These are phyloP conservation scores for Cymbidium sinense DNA, from an alignment of 106 monocot genomes.

Conservation along the genomic window DNA sequence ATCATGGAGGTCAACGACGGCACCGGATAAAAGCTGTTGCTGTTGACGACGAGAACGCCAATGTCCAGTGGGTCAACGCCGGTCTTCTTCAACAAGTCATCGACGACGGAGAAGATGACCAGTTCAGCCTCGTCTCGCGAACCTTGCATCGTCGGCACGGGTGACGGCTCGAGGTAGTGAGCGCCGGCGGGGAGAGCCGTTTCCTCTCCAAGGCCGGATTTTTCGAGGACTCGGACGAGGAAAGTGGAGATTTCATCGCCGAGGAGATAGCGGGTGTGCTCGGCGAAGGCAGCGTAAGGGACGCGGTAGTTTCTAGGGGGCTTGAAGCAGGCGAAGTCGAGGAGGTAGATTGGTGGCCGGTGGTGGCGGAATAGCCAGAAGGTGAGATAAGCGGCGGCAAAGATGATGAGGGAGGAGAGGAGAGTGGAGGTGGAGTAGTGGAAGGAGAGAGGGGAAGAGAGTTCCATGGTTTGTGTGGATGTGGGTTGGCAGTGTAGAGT, in stretches of 20 bases:
- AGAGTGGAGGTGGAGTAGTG: neutral
- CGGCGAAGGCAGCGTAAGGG: neutral
- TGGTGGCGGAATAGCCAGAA: neutral
- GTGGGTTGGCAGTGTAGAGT: too few species aligned
- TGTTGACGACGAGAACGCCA: slow-evolving; percentile 9
- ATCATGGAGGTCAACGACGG: slow-evolving; percentile 11
- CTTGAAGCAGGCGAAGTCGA: slow-evolving; percentile 6
- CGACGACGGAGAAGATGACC: slow-evolving; percentile 13
- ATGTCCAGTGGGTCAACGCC: slow-evolving; percentile 1
- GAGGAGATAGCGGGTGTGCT: neutral
- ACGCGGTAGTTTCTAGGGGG: slow-evolving; percentile 4
- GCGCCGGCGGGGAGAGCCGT: neutral
- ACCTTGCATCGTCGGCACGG: neutral
- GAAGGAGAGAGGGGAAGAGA: too few species aligned
- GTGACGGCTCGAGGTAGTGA: neutral
- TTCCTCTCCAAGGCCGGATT: slow-evolving; percentile 17
- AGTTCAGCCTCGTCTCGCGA: slow-evolving; percentile 11
- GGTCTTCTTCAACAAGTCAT: neutral
- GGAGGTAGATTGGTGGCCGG: neutral
- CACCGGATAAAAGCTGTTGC: slow-evolving; percentile 9
- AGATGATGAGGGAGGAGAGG: neutral
- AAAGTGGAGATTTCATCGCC: neutral
- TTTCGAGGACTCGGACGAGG: neutral
- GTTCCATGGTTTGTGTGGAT: too few species aligned
- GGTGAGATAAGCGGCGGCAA: neutral